Evolutionary conservation across 1,284 basidiomycete species (phyloP), one percentile per base, ranked within the genome.

Genomic region (Porogramme epimiltina): DNA sequence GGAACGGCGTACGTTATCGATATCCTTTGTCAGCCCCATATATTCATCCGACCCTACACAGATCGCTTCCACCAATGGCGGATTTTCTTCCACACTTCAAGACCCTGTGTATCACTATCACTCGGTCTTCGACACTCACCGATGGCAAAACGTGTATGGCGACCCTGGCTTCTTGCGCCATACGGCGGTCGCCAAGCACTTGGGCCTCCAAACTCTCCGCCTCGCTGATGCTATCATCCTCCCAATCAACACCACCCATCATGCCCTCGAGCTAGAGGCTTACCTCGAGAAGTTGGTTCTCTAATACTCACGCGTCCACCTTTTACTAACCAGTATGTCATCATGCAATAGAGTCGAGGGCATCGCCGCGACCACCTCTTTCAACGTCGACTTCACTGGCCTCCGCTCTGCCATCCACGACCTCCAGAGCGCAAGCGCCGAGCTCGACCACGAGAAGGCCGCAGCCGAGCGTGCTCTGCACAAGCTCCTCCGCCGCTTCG

Each of bases 181-280:
- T 76, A 75, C 83, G 44, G 87, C 87, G 19, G 74, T 87, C 28
- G 80, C 89, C 16, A 84, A 89, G 63, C 78, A 86, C 58, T 68
- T 87, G 9, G 87, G 87, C 23, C 66, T 89, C 13, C 73, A 81
- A 57, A 71, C 81, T 3, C 72, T 93, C 33, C 79, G 86, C 15
- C 66, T 91, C 3, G 77, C 84, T 0, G 81, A 85, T 53, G 70
- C 79, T 4, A 68, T 87, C 39, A 64, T 84, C 9, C 70, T 85
- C 5, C 91, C 90, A 0, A 69, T 94, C 61, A 91, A 93, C 67
- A 85, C 88, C 5, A 89, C 87, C 1, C 81, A 89, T 61, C 92
- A 92, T 54, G 67, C 81, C 1, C 65, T 73, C 36, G 75, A 80
- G 54, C 70, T 84, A 25, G 73, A 75, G 45, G 66, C 65, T 8